These are phyloP conservation scores for Myriosclerotinia curreyana DNA, from an alignment of 2,329 filamentous ascomycete genomes.

Conservation along the genomic window DNA sequence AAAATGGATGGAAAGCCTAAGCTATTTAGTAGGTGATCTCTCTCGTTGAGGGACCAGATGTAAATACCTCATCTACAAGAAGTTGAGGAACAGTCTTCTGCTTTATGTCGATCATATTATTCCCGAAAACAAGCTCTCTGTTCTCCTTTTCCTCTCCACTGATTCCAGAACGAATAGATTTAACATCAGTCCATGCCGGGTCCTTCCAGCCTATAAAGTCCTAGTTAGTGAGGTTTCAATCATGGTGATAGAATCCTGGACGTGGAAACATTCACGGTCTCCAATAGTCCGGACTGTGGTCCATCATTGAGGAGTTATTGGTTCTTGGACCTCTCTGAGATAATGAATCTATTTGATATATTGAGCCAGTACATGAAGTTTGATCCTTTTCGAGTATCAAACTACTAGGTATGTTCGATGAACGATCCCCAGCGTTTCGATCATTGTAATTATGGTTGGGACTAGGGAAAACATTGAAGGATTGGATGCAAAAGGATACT, in stretches of 20 bases:
- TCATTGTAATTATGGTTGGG: neutral
- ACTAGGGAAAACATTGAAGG: neutral
- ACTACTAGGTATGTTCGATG: too few species aligned
- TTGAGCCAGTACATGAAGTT: neutral
- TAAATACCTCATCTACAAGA: constrained; percentile 75
- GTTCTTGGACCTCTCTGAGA: neutral
- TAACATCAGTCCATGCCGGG: constrained; percentile 78
- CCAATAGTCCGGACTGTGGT: neutral
- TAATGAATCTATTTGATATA: neutral
- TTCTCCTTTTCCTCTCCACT: constrained; percentile 84
- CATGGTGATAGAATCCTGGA: neutral
- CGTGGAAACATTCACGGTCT: neutral
- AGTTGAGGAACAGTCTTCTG: constrained; percentile 82
- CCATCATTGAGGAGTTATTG: neutral
- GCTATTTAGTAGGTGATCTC: constrained; percentile 42
- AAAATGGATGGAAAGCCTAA: constrained; percentile 97
- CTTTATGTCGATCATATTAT: constrained; percentile 88
- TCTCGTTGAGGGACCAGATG: neutral
- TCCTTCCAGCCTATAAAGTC: constrained; percentile 69
- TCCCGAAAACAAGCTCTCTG: constrained; percentile 82
- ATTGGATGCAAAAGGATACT: constrained; percentile 2
- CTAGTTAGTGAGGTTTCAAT: constrained; percentile 4
- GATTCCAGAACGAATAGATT: constrained; percentile 71
- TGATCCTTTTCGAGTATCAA: neutral
- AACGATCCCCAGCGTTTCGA: neutral